Evolutionary conservation across 768 basidiomycete species (phyloP).

Genomic region (Russula emetica): DNA sequence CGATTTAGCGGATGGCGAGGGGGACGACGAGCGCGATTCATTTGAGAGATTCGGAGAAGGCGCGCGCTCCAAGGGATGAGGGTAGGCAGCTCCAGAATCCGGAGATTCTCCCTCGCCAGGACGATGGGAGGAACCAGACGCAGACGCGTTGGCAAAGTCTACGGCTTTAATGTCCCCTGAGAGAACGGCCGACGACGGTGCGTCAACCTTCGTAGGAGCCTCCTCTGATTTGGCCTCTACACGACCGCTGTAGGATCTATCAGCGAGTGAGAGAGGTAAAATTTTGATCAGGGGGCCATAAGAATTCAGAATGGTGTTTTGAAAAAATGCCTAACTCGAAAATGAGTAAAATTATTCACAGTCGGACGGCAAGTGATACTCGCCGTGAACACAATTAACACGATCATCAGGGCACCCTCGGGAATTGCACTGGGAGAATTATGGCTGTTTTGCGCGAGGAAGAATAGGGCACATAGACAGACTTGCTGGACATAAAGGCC

Average conservation of each 20-base stretch:
- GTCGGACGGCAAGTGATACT: slow-evolving; percentile 30
- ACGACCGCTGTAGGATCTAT: slow-evolving; percentile 48
- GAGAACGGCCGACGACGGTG: not conserved
- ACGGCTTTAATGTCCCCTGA: not conserved
- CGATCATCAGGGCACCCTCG: slow-evolving; percentile 79
- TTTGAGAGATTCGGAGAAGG: slow-evolving; percentile 12
- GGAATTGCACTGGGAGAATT: slow-evolving; percentile 54
- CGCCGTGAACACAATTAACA: slow-evolving; percentile 80
- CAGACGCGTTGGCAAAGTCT: not conserved
- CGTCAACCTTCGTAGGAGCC: not conserved
- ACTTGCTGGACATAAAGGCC: slow-evolving; percentile 90
- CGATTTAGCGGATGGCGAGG: slow-evolving; percentile 28
- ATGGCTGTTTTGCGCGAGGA: slow-evolving; percentile 64
- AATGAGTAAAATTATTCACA: slow-evolving; percentile 5
- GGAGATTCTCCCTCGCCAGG: not conserved
- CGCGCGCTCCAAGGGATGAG: not conserved
- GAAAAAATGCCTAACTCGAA: slow-evolving; percentile 54
- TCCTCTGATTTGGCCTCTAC: not conserved
- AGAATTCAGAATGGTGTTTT: slow-evolving; percentile 69
- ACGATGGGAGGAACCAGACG: not conserved
- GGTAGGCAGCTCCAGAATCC: not conserved
- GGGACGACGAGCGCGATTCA: slow-evolving; percentile 18
- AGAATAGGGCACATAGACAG: slow-evolving; percentile 83
- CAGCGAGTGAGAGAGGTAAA: slow-evolving; percentile 78
- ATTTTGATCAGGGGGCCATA: slow-evolving; percentile 74